These are phyloP conservation scores for Pelagophyceae sp. DNA, from an alignment of 352 stramenopile species.

Conservation along the genomic window DNA sequence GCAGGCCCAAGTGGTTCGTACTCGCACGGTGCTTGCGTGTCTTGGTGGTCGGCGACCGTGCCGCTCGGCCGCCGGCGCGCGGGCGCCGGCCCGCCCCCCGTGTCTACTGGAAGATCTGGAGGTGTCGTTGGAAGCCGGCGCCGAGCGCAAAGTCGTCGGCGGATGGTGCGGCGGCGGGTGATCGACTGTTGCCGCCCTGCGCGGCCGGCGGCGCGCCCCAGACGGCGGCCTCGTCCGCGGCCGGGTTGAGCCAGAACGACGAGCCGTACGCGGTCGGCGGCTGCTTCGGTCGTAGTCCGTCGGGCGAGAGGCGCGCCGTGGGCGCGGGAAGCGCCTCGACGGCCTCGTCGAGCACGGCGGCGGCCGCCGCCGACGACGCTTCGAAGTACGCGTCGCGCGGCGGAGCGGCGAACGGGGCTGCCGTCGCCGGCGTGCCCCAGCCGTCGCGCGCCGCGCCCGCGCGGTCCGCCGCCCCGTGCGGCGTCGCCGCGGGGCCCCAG, in stretches of 20 bases:
- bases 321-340: not conserved
- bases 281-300: not conserved
- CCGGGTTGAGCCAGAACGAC: not conserved
- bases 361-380: not conserved
- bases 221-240: not conserved
- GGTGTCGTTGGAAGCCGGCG: not conserved
- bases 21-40: too few species aligned
- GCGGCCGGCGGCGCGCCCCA: not conserved
- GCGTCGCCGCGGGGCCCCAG: not conserved
- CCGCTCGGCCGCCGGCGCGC: too few species aligned
- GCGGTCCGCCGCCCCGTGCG: too few species aligned
- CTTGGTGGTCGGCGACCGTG: too few species aligned
- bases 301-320: too few species aligned
- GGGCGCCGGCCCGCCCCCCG: too few species aligned
- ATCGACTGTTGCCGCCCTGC: too few species aligned
- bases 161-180: too few species aligned
- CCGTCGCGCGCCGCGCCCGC: not conserved
- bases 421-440: not conserved
- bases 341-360: not conserved
- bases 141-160: not conserved
- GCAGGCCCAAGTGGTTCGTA: too few species aligned
- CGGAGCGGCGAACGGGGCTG: too few species aligned
- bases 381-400: not conserved
- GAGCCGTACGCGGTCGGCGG: not conserved
- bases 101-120: not conserved